Conservation (phyloP, 768 basidiomycete genomes). For the Boletus rex-veris region DNA sequence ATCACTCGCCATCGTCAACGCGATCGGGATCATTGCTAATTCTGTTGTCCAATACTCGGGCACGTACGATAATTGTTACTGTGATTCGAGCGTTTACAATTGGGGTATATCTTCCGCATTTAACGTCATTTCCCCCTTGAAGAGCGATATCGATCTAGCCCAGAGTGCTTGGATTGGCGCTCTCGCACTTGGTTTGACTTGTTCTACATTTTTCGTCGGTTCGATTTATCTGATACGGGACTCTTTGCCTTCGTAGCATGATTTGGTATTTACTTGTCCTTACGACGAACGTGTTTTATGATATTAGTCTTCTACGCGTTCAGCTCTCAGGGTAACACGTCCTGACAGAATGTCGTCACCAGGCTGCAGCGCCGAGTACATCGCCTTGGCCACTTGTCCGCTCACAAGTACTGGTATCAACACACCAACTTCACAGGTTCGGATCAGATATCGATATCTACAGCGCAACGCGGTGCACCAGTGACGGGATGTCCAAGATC, state of each 20-base stretch:
- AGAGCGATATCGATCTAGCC: constrained; percentile 25
- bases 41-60: constrained; percentile 31
- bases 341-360: no score
- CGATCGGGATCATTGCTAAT: constrained; percentile 22
- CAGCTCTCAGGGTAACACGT: no score
- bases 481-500: no score
- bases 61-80: constrained; percentile 29
- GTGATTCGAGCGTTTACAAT: constrained; percentile 23
- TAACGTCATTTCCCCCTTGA: constrained; percentile 20
- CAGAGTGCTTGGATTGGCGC: constrained; percentile 38
- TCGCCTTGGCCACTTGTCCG: no score
- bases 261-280: no score
- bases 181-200: constrained; percentile 26
- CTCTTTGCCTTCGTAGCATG: constrained; percentile 4
- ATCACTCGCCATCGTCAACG: constrained; percentile 27
- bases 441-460: no score
- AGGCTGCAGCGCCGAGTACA: no score
- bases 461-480: no score
- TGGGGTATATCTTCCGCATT: constrained; percentile 25
- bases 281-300: no score
- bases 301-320: no score
- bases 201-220: constrained; percentile 24
- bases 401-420: no score
- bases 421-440: no score
- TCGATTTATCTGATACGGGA: constrained; percentile 30